Evolutionary conservation across 2,329 filamentous ascomycete species (phyloP).

Genomic region (Rosellinia necatrix): DNA sequence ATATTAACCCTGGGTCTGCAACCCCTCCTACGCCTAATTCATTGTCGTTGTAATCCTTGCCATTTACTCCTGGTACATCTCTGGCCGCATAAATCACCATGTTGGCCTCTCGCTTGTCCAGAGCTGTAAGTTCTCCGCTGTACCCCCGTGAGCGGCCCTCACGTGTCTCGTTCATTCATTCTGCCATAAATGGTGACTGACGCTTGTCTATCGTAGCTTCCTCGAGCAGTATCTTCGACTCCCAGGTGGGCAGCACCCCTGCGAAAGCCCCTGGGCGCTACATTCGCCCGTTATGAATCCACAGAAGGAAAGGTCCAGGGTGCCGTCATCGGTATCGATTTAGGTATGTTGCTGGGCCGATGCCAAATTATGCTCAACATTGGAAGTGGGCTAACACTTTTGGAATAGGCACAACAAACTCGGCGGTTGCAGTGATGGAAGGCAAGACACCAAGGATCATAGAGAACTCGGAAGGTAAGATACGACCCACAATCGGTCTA

Average conservation of each 20-base stretch:
- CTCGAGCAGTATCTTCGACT: slow-evolving; percentile 72
- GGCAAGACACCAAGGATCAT: slow-evolving; percentile 95
- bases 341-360: slow-evolving; percentile 67
- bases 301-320: slow-evolving; percentile 90
- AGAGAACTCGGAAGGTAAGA: slow-evolving; percentile 90
- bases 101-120: slow-evolving; percentile 72
- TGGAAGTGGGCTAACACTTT: slow-evolving; percentile 1
- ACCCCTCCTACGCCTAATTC: slow-evolving; percentile 42
- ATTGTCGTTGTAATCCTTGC: slow-evolving; percentile 39
- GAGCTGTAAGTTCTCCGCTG: slow-evolving; percentile 66
- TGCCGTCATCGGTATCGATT: slow-evolving; percentile 95
- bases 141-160: not conserved
- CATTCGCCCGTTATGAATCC: slow-evolving; percentile 78
- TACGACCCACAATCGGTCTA: slow-evolving; percentile 21
- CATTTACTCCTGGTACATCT: slow-evolving; percentile 32
- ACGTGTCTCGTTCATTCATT: not conserved
- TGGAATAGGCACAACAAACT: slow-evolving; percentile 82
- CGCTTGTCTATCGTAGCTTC: slow-evolving; percentile 60
- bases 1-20: slow-evolving; percentile 30
- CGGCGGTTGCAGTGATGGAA: slow-evolving; percentile 96
- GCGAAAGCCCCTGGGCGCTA: slow-evolving; percentile 72
- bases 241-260: slow-evolving; percentile 69
- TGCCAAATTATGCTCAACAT: not conserved
- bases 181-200: slow-evolving; percentile 18
- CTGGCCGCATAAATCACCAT: slow-evolving; percentile 55